A percentile compares a stretch with the other conserved stretches of the same genome.
phyloP scores from a whole-genome alignment of 768 basidiomycete species.

The Nidularia pulvinata region DNA sequence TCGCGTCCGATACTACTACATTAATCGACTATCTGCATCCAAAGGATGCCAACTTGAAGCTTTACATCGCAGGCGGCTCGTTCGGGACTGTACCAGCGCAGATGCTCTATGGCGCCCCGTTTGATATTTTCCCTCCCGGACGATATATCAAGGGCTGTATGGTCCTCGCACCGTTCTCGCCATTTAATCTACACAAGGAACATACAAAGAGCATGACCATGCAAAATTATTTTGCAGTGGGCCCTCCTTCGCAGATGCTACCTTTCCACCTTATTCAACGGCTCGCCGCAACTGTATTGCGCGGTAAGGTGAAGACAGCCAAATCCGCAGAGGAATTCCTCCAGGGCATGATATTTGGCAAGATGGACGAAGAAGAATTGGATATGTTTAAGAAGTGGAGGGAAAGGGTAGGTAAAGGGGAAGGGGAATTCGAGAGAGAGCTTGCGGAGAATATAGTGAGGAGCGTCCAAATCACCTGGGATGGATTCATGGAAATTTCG shows the following conservation, averaged over 20 bases:
- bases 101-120: slow-evolving; percentile 52
- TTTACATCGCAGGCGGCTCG: slow-evolving; percentile 53
- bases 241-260: slow-evolving; percentile 38
- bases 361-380: slow-evolving; percentile 33
- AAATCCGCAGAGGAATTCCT: slow-evolving; percentile 40
- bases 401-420: slow-evolving; percentile 31
- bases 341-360: slow-evolving; percentile 29
- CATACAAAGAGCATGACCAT: slow-evolving; percentile 46
- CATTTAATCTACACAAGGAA: slow-evolving; percentile 41
- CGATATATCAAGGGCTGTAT: slow-evolving; percentile 43
- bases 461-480: slow-evolving; percentile 51
- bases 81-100: slow-evolving; percentile 56
- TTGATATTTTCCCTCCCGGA: slow-evolving; percentile 50
- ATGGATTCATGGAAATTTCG: slow-evolving; percentile 44
- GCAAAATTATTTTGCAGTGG: slow-evolving; percentile 42
- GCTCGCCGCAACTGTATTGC: slow-evolving; percentile 26
- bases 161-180: slow-evolving; percentile 44
- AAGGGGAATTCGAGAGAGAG: slow-evolving; percentile 39
- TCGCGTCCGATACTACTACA: slow-evolving; percentile 41
- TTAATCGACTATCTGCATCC: slow-evolving; percentile 54
- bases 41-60: slow-evolving; percentile 29
- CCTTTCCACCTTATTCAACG: slow-evolving; percentile 36
- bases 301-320: slow-evolving; percentile 29
- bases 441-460: slow-evolving; percentile 39
- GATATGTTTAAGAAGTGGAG: slow-evolving; percentile 39